Evolutionary conservation across 2,329 filamentous ascomycete genomes (phyloP).

Genomic region (Penicillium griseofulvum): DNA sequence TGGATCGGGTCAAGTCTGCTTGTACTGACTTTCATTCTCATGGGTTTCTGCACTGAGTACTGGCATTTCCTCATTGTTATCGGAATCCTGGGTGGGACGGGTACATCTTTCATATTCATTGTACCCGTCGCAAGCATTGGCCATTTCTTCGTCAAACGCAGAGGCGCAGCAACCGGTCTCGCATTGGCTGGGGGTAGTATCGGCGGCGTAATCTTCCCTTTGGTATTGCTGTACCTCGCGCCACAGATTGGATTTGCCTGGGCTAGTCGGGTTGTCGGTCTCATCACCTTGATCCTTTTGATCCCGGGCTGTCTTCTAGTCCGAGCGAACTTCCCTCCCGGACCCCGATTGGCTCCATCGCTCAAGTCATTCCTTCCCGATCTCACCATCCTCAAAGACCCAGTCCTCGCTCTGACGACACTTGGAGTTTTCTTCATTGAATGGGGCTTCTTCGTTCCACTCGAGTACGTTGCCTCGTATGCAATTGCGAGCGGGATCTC

Average conservation of each 20-base stretch:
- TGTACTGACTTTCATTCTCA: slow-evolving; percentile 32
- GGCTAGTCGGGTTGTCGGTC: slow-evolving; percentile 15
- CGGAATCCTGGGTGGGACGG: slow-evolving; percentile 14
- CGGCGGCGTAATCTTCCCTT: slow-evolving; percentile 20
- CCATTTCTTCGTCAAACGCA: slow-evolving; percentile 15
- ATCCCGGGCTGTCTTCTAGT: slow-evolving; percentile 16
- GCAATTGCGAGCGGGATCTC: slow-evolving; percentile 27
- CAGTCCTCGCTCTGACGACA: slow-evolving; percentile 23
- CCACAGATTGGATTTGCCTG: slow-evolving; percentile 18
- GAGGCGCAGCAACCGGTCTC: slow-evolving; percentile 16
- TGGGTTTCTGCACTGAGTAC: slow-evolving; percentile 15
- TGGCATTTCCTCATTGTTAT: slow-evolving; percentile 20
- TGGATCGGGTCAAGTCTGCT: slow-evolving; percentile 21
- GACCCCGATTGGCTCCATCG: slow-evolving; percentile 10
- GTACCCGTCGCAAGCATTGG: slow-evolving; percentile 18
- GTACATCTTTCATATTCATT: slow-evolving; percentile 19
- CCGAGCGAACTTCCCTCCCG: slow-evolving; percentile 10
- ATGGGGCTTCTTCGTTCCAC: slow-evolving; percentile 37
- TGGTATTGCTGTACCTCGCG: slow-evolving; percentile 15
- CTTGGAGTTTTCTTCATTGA: slow-evolving; percentile 35
- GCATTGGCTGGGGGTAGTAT: slow-evolving; percentile 17
- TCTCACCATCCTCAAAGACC: slow-evolving; percentile 13
- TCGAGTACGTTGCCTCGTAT: slow-evolving; percentile 37
- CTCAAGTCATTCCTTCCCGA: slow-evolving; percentile 17
- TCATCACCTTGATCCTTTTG: slow-evolving; percentile 16